Evolutionary conservation across 805 yeast genomes (phyloP).

Genomic region (Candida coquimbonensis): DNA sequence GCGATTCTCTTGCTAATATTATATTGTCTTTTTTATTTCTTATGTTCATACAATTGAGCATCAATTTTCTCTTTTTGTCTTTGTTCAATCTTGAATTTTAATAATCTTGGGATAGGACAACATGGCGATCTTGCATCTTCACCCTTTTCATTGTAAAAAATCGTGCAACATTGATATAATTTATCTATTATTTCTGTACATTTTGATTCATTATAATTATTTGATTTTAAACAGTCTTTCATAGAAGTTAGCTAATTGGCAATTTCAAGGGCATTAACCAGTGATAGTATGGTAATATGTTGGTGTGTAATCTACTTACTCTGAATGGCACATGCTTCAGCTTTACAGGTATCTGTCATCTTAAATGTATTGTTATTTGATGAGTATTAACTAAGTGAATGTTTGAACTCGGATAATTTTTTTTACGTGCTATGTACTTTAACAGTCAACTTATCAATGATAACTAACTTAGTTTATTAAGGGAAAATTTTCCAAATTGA

Average conservation of each 20-base stretch:
- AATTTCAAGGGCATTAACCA: background rate
- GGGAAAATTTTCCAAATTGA: no score
- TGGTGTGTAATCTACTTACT: constrained; percentile 24
- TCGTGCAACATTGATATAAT: constrained; percentile 68
- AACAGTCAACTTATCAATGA: no score
- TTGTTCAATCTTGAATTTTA: constrained; percentile 60
- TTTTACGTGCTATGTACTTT: no score
- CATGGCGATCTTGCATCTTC: constrained; percentile 57
- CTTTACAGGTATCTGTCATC: constrained; percentile 49
- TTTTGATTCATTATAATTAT: constrained; percentile 63
- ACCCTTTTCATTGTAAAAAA: constrained; percentile 57
- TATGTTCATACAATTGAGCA: constrained; percentile 35
- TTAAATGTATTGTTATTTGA: background rate
- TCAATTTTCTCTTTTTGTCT: constrained; percentile 50
- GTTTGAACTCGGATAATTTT: background rate
- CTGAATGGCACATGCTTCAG: constrained; percentile 79
- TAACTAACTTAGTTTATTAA: no score
- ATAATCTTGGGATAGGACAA: constrained; percentile 66
- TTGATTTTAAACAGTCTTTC: constrained; percentile 54
- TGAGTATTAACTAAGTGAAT: background rate
- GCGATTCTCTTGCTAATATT: no score
- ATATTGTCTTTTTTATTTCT: no score
- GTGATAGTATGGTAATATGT: background rate
- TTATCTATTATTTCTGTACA: constrained; percentile 66
- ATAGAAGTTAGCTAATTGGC: background rate